These are phyloP conservation scores for Buddleja alternifolia DNA, from an alignment of 257 asterid genomes.

Conservation along the genomic window DNA sequence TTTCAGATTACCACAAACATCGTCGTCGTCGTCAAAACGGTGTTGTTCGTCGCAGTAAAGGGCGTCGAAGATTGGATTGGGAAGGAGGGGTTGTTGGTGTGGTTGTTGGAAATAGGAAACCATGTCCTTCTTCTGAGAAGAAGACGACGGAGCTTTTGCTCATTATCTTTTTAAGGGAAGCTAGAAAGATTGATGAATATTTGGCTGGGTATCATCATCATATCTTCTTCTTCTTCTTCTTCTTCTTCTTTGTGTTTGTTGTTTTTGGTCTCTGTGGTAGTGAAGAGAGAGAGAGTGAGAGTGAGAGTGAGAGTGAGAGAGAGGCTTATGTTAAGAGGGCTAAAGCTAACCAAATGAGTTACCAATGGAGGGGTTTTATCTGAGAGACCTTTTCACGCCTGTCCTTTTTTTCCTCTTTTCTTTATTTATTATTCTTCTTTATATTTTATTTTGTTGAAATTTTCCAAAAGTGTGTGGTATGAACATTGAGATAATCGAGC, in stretches of 20 bases:
- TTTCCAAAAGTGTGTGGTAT: constrained; percentile 9
- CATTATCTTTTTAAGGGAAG: constrained; percentile 64
- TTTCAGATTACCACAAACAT: constrained; percentile 36
- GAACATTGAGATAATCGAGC: no score
- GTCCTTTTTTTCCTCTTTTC: constrained; percentile 46
- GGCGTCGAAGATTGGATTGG: constrained; percentile 66
- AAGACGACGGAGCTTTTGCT: constrained; percentile 61
- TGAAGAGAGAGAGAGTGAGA: constrained; percentile 14
- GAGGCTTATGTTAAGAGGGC: constrained; percentile 4
- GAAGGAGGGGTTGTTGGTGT: constrained; percentile 48
- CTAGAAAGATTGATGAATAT: constrained; percentile 46
- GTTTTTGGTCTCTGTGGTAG: constrained; percentile 5
- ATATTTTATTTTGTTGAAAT: constrained; percentile 4
- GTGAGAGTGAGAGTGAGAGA: constrained; percentile 9
- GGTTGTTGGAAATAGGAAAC: constrained; percentile 43
- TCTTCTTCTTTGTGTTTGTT: constrained; percentile 23
- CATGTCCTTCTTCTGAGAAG: constrained; percentile 78
- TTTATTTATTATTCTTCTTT: constrained; percentile 6
- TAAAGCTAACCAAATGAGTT: constrained; percentile 38
- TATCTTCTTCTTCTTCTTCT: constrained; percentile 37
- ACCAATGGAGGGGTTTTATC: constrained; percentile 65
- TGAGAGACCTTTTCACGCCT: constrained; percentile 74
- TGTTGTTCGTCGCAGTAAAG: constrained; percentile 82
- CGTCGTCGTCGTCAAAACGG: constrained; percentile 61
- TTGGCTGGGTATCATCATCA: constrained; percentile 54